Evolutionary conservation across 2,329 filamentous ascomycete genomes (phyloP).

Genomic region (Chrysoporthe austroafricana): DNA sequence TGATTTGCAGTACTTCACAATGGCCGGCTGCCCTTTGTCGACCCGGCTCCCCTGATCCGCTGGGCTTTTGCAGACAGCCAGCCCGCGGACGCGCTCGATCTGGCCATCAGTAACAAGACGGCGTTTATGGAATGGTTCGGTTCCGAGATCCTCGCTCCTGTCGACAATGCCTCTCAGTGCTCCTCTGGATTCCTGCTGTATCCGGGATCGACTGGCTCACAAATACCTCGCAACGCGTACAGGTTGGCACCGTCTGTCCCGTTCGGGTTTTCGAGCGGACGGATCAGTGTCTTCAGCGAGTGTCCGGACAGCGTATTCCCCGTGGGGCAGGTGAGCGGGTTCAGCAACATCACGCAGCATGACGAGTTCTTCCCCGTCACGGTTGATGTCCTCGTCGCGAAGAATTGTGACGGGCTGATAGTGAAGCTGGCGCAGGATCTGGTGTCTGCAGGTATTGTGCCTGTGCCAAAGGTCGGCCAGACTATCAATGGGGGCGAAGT

Average conservation of each 20-base stretch:
- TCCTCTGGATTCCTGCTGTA: slow-evolving; percentile 55
- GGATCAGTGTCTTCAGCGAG: slow-evolving; percentile 42
- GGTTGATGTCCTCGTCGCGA: slow-evolving; percentile 59
- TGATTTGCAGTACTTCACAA: slow-evolving; percentile 34
- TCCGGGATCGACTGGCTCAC: slow-evolving; percentile 37
- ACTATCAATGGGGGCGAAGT: slow-evolving; percentile 35
- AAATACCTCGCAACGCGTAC: slow-evolving; percentile 41
- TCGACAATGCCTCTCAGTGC: slow-evolving; percentile 45
- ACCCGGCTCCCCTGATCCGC: slow-evolving; percentile 41
- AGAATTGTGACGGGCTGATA: slow-evolving; percentile 64
- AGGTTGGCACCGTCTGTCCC: slow-evolving; percentile 48
- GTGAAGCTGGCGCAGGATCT: slow-evolving; percentile 57
- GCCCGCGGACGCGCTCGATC: slow-evolving; percentile 35
- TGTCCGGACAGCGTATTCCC: slow-evolving; percentile 48
- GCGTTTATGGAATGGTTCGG: slow-evolving; percentile 52
- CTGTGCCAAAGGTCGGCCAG: slow-evolving; percentile 47
- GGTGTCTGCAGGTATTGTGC: slow-evolving; percentile 51
- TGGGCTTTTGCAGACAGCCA: slow-evolving; percentile 42
- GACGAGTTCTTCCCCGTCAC: slow-evolving; percentile 59
- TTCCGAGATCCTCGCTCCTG: slow-evolving; percentile 46
- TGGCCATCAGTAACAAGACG: slow-evolving; percentile 54
- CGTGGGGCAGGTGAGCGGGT: slow-evolving; percentile 43
- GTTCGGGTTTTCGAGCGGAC: slow-evolving; percentile 47
- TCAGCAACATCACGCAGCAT: slow-evolving; percentile 47
- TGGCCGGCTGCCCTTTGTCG: slow-evolving; percentile 42